A percentile compares a stretch with the other conserved stretches of the same genome.
Conservation (phyloP, 306 rosid species). For the Sesbania bispinosa region DNA sequence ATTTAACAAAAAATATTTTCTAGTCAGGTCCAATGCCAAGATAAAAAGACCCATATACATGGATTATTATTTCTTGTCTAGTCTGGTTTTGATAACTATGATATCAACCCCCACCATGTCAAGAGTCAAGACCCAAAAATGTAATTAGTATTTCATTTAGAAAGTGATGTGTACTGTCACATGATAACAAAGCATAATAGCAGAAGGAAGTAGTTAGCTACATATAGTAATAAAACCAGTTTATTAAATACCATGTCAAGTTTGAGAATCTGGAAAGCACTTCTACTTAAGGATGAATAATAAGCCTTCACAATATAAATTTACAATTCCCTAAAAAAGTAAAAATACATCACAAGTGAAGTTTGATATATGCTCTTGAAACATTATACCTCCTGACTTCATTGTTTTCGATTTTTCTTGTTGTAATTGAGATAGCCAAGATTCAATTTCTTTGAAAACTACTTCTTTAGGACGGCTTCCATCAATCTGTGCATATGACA, state of each 20-base stretch:
- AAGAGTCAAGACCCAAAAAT: neutral
- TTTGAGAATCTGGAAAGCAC: neutral
- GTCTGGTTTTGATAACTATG: too few relatives aligned
- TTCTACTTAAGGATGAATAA: neutral
- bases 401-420: slow-evolving; percentile 38
- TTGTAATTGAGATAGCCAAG: slow-evolving; percentile 54
- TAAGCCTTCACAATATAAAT: slow-evolving; percentile 3
- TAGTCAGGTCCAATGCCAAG: too few relatives aligned
- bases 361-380: slow-evolving; percentile 13
- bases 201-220: neutral
- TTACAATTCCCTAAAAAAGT: neutral
- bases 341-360: neutral
- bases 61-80: too few relatives aligned
- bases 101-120: slow-evolving; percentile 1
- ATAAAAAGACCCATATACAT: too few relatives aligned
- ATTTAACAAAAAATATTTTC: too few relatives aligned
- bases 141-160: neutral
- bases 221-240: neutral
- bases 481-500: slow-evolving; percentile 54
- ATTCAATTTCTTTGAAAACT: slow-evolving; percentile 69
- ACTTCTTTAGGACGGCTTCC: slow-evolving; percentile 69
- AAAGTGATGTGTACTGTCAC: neutral
- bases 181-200: neutral
- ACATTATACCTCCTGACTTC: slow-evolving; percentile 55
- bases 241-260: slow-evolving; percentile 15